Conservation (phyloP, 106 monocot genomes). For the Triglochin maritima region DNA sequence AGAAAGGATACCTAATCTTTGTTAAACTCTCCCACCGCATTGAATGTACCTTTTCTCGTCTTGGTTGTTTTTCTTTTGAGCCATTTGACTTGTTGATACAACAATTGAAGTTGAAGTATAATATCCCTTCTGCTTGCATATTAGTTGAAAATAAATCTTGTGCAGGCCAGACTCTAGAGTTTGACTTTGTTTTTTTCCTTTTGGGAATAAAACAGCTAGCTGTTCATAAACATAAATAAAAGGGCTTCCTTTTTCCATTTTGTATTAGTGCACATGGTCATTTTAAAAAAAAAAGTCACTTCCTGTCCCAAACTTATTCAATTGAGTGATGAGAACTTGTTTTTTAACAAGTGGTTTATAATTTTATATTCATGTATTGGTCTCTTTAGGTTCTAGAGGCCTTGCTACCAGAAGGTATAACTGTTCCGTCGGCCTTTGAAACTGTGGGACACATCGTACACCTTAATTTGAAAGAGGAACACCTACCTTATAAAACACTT, state of each 20-base stretch:
- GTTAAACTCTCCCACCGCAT: too few species aligned
- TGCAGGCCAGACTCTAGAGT: neutral
- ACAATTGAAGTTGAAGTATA: too few species aligned
- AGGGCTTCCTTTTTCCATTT: too few species aligned
- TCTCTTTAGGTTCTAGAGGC: conserved; percentile 50
- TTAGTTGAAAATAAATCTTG: too few species aligned
- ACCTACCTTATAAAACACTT: conserved; percentile 68
- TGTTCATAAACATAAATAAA: neutral
- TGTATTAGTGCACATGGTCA: too few species aligned
- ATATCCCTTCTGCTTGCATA: too few species aligned
- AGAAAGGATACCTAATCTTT: too few species aligned
- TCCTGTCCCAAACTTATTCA: too few species aligned
- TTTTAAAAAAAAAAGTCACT: too few species aligned
- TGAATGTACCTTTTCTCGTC: too few species aligned
- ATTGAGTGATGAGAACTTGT: neutral
- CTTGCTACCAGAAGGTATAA: conserved; percentile 60
- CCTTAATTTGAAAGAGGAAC: conserved; percentile 84
- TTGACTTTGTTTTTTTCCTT: neutral
- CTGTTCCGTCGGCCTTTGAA: conserved; percentile 82
- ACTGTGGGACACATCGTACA: conserved; percentile 94
- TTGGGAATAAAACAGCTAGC: neutral
- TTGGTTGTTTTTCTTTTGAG: neutral
- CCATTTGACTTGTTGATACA: neutral
- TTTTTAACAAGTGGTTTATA: neutral
- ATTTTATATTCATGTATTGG: neutral